phyloP scores from a whole-genome alignment of 2,329 filamentous ascomycete species.

The Neurospora crassa region DNA sequence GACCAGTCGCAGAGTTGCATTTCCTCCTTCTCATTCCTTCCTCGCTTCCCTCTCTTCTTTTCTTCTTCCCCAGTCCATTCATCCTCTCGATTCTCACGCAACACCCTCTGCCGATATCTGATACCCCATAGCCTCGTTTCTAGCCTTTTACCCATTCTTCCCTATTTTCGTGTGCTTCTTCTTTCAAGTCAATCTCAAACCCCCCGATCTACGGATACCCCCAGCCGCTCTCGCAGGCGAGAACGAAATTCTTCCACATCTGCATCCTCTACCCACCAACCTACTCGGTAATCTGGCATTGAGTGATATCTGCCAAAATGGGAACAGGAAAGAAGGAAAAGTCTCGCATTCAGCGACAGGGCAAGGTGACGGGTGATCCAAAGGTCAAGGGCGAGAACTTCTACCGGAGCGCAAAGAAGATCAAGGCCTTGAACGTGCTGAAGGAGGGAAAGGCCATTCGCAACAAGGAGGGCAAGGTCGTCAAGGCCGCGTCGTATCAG shows the following conservation, averaged over 20 bases:
- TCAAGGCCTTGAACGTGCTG: constrained; percentile 81
- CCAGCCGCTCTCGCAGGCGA: not conserved
- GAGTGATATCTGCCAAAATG: constrained; percentile 14
- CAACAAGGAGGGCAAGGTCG: constrained; percentile 76
- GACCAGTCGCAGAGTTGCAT: not conserved
- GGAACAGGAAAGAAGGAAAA: constrained; percentile 77
- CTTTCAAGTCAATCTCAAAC: constrained; percentile 7
- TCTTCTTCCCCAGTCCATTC: constrained; percentile 6
- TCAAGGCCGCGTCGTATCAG: constrained; percentile 47
- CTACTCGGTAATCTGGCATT: constrained; percentile 4
- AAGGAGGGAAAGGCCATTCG: constrained; percentile 78
- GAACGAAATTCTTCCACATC: not conserved
- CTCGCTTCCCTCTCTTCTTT: constrained; percentile 7
- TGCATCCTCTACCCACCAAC: not conserved
- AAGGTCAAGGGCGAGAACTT: constrained; percentile 97
- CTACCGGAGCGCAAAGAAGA: constrained; percentile 82
- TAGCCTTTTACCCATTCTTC: constrained; percentile 4
- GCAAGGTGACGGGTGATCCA: constrained; percentile 87
- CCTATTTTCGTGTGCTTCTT: constrained; percentile 2
- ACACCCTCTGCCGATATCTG: not conserved
- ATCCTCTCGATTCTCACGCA: not conserved
- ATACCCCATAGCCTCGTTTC: not conserved
- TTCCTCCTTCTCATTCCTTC: constrained; percentile 2
- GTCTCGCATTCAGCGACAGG: constrained; percentile 71
- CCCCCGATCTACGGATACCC: not conserved